A percentile compares a stretch with the other conserved stretches of the same genome.
Evolutionary conservation across 768 basidiomycete species (phyloP).

Genomic region (Psilocybe cyanescens): DNA sequence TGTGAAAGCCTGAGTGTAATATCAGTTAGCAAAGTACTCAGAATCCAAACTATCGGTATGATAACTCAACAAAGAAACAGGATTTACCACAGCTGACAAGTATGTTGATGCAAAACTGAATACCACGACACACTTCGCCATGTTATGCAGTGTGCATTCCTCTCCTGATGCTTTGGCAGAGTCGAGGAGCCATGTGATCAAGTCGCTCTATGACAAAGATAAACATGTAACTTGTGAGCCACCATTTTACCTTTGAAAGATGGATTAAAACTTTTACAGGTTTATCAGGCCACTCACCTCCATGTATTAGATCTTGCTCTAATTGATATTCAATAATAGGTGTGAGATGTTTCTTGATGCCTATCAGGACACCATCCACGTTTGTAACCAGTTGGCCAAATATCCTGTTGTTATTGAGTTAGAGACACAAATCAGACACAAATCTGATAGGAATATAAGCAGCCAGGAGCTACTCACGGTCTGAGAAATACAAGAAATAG

Average conservation of each 20-base stretch:
- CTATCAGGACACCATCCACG: slow-evolving; percentile 9
- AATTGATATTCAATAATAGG: slow-evolving; percentile 31
- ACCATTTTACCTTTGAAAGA: neutral
- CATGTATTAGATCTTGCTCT: slow-evolving; percentile 23
- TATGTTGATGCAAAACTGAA: slow-evolving; percentile 37
- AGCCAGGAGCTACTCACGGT: neutral
- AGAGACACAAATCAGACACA: neutral
- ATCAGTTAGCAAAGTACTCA: neutral
- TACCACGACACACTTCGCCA: slow-evolving; percentile 31
- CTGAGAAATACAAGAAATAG: neutral
- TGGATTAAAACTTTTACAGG: slow-evolving; percentile 18
- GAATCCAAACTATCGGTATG: neutral
- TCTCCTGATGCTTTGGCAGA: slow-evolving; percentile 23
- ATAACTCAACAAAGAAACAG: neutral
- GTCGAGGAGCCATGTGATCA: slow-evolving; percentile 42
- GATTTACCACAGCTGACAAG: too few relatives aligned
- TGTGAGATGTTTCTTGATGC: slow-evolving; percentile 24
- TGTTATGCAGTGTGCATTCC: slow-evolving; percentile 23
- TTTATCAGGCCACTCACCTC: slow-evolving; percentile 8
- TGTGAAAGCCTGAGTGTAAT: slow-evolving; percentile 31
- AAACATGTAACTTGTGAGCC: neutral
- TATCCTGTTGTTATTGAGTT: slow-evolving; percentile 4
- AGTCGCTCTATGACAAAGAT: slow-evolving; percentile 32
- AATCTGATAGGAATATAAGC: neutral
- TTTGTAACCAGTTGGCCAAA: slow-evolving; percentile 1